A percentile compares a stretch with the other conserved stretches of the same genome.
Evolutionary conservation across 1,284 basidiomycete species (phyloP).

Genomic region (Chalciporus sp.): DNA sequence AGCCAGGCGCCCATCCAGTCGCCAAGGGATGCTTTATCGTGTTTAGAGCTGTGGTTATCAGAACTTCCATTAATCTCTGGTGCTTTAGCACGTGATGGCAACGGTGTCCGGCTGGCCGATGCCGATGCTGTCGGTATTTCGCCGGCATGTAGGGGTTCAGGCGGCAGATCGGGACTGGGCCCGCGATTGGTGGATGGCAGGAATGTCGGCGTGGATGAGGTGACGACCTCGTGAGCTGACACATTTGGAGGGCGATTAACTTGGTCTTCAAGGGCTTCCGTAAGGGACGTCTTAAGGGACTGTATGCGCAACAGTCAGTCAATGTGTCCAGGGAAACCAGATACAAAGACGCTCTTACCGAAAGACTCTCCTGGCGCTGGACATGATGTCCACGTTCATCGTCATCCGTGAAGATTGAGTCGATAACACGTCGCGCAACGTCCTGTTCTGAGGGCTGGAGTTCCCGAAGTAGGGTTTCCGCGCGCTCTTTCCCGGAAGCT

Average conservation of each 20-base stretch:
- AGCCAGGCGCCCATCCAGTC: conserved; percentile 74
- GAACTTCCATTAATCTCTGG: conserved; percentile 9
- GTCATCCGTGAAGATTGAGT: conserved; percentile 66
- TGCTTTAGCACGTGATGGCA: conserved; percentile 6
- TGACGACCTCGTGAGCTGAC: conserved; percentile 19
- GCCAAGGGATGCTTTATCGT: conserved; percentile 44
- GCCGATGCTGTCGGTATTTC: conserved; percentile 1
- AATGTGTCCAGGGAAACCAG: conserved; percentile 6
- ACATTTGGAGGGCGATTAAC: conserved; percentile 43
- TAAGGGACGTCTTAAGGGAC: conserved; percentile 70
- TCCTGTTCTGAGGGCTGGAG: conserved; percentile 64
- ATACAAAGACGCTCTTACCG: conserved; percentile 38
- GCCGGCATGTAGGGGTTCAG: neutral
- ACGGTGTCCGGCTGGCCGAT: conserved; percentile 3
- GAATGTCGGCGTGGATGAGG: conserved; percentile 11
- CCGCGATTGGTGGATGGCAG: conserved; percentile 1
- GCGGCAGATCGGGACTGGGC: conserved; percentile 3
- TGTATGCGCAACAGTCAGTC: conserved; percentile 30
- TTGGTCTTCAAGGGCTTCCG: conserved; percentile 71
- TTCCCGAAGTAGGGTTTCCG: conserved; percentile 55
- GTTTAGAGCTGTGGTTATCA: conserved; percentile 14
- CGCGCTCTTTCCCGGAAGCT: conserved; percentile 46
- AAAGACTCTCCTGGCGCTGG: conserved; percentile 55
- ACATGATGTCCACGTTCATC: conserved; percentile 54
- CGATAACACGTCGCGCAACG: conserved; percentile 63